Conservation (phyloP, 306 rosid species). For the Abrus pulchellus region DNA sequence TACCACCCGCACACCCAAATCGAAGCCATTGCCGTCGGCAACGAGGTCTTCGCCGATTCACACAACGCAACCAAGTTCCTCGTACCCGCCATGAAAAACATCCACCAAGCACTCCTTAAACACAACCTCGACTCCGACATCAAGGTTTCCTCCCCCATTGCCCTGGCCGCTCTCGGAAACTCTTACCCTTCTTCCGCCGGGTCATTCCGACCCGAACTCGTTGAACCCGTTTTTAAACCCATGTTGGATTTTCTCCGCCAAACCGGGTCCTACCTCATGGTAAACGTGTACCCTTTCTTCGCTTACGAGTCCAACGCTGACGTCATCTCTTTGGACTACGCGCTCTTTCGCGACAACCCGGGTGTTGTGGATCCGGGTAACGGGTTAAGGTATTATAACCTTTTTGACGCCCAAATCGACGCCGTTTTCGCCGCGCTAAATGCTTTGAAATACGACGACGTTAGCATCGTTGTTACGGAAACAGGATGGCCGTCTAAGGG, state of each 20-base stretch:
- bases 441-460: conserved; percentile 75
- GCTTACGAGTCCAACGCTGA: conserved; percentile 93
- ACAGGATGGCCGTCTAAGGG: conserved; percentile 97
- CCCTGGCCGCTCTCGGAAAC: conserved; percentile 80
- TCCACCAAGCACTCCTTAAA: conserved; percentile 73
- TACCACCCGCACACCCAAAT: conserved; percentile 82
- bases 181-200: conserved; percentile 94
- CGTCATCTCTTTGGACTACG: conserved; percentile 86
- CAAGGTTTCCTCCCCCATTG: conserved; percentile 92
- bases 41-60: conserved; percentile 92
- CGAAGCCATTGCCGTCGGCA: conserved; percentile 96
- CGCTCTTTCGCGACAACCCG: conserved; percentile 79
- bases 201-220: conserved; percentile 81
- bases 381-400: conserved; percentile 73
- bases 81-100: conserved; percentile 88
- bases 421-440: conserved; percentile 90
- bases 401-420: conserved; percentile 96
- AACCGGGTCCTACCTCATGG: conserved; percentile 91
- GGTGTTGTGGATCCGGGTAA: conserved; percentile 87
- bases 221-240: conserved; percentile 75
- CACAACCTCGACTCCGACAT: conserved; percentile 64
- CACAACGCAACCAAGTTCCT: conserved; percentile 75
- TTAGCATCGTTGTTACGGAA: conserved; percentile 73
- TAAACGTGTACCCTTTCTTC: conserved; percentile 91
- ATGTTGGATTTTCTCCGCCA: conserved; percentile 78